These are phyloP conservation scores for Silene conica DNA, from an alignment of 148 eudicot species.

Conservation along the genomic window DNA sequence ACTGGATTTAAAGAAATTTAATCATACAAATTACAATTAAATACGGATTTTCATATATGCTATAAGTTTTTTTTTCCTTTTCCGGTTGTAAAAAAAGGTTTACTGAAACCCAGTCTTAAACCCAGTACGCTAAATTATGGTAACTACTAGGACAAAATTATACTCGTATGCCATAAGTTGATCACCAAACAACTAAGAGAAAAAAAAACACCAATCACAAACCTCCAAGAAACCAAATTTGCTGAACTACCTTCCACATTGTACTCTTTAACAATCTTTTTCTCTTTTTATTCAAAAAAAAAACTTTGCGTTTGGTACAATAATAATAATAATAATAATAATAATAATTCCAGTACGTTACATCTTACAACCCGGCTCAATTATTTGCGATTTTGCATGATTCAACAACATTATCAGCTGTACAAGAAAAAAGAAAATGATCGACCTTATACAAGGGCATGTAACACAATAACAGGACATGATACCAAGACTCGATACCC, in stretches of 20 bases:
- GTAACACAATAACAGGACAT: too few species aligned
- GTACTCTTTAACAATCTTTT: not conserved
- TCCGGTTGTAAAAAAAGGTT: too few species aligned
- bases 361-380: not conserved
- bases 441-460: too few species aligned
- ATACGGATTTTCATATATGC: too few species aligned
- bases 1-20: too few species aligned
- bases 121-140: too few species aligned
- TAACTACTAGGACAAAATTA: too few species aligned
- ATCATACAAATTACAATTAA: too few species aligned
- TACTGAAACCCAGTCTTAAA: too few species aligned
- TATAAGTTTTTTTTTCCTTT: too few species aligned
- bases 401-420: conserved; percentile 11
- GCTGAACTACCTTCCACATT: conserved; percentile 5
- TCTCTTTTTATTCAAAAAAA: not conserved
- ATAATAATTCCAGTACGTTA: not conserved
- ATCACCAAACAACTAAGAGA: not conserved
- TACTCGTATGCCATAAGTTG: too few species aligned
- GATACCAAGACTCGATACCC: too few species aligned
- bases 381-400: not conserved
- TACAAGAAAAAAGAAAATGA: conserved; percentile 14
- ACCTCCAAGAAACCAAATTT: not conserved
- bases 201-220: not conserved
- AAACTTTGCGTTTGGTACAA: not conserved
- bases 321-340: not conserved